Base-by-base conservation (phyloP, 768 basidiomycete species). In the Tricholoma bakamatsutake region DNA sequence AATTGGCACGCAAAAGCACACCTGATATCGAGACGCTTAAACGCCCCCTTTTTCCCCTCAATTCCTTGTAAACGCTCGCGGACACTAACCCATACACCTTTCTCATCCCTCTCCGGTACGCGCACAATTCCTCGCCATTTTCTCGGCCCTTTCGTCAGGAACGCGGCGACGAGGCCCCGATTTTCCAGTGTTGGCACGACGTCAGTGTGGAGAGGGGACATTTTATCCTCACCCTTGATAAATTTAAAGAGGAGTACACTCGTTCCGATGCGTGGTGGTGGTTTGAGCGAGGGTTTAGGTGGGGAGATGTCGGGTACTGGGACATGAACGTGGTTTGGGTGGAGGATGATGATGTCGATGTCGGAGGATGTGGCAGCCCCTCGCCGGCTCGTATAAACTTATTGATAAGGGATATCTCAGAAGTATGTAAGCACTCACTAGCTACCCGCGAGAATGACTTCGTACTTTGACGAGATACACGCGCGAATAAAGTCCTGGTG, bases 101-200 rank as follows among this genome's bases (percentile, higher is more conserved):
- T 55, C 17, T 53, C 35, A 27, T 55, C 57, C 43, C 62, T 62
- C 46, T 68, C 64, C 1, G 84, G 84, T 40, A 84, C 51, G 8
- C 80, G 71, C 5, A 80, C 64, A 5, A 87, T 59, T 12, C 85
- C 85, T 27, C 74, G 67, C 82, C 83, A 87, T 53, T 70, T 72
- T 5, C 62, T 67, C 0, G 64, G 42, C 5, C 71, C 71, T 2
- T 43, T 53, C 2, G 64, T 37, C 17, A 78, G 59, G 1, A 71
- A 65, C 2, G 71, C 70, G 0, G 73, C 77, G 17, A 82, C 59
- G 4, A 86, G 62, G 0, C 81, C 83, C 1, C 71, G 70, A 18
- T 73, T 64, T 43, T 71, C 63, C 4, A 87, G 73, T 4, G 69
- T 63, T 1, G 71, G 75, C 11, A 81, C 53, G 4, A 83, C 65